These are phyloP conservation scores for Mycena pura DNA, from an alignment of 768 basidiomycete species.

Conservation along the genomic window DNA sequence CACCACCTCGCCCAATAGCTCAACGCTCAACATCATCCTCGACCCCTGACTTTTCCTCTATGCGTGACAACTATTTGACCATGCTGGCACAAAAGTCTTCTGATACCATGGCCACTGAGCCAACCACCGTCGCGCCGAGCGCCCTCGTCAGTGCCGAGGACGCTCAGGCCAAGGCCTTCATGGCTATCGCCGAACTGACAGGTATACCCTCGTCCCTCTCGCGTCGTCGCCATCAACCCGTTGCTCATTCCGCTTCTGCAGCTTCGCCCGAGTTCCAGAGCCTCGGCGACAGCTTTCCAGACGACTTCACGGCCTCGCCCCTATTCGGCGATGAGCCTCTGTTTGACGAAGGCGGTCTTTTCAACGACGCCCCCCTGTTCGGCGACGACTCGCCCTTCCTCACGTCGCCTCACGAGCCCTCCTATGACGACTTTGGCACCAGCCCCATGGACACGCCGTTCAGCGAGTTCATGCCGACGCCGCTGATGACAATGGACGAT, in stretches of 20 bases:
- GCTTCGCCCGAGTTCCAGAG: slow-evolving; percentile 27
- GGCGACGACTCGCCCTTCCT: slow-evolving; percentile 11
- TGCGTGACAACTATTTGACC: slow-evolving; percentile 54
- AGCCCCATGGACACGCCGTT: slow-evolving; percentile 21
- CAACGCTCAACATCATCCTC: slow-evolving; percentile 36
- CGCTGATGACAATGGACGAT: neutral
- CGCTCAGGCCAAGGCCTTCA: neutral
- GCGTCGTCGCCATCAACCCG: neutral
- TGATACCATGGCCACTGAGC: slow-evolving; percentile 23
- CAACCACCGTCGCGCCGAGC: slow-evolving; percentile 1
- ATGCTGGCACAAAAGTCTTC: slow-evolving; percentile 49
- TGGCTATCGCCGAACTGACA: slow-evolving; percentile 2
- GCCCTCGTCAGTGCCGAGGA: too few relatives aligned
- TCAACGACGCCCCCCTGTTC: slow-evolving; percentile 2
- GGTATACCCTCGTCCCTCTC: slow-evolving; percentile 14
- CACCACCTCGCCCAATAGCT: slow-evolving; percentile 52
- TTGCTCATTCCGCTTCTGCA: neutral
- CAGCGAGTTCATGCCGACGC: slow-evolving; percentile 18
- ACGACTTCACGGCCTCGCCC: neutral
- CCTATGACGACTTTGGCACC: slow-evolving; percentile 22
- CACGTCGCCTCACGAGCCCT: slow-evolving; percentile 14
- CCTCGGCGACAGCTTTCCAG: slow-evolving; percentile 23
- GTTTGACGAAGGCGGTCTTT: neutral
- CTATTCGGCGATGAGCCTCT: slow-evolving; percentile 7
- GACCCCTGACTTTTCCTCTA: slow-evolving; percentile 35